phyloP scores from a whole-genome alignment of 345 rosid species.

The Lepidium didymum region DNA sequence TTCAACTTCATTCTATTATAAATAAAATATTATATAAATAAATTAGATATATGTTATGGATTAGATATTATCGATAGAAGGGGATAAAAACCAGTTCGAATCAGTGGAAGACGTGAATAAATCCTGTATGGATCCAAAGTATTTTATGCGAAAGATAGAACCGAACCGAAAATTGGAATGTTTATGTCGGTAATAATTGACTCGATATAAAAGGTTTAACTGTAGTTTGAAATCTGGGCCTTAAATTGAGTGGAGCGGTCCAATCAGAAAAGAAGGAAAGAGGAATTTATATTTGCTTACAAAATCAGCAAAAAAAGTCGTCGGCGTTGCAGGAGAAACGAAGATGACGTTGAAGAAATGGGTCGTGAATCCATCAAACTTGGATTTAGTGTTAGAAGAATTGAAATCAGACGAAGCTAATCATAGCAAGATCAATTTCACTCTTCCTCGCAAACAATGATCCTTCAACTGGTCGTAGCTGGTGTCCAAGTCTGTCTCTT shows the following conservation, averaged over 20 bases:
- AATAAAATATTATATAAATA: too few species aligned
- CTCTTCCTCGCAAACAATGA: constrained; percentile 81
- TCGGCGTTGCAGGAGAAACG: not conserved
- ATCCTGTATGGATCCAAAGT: too few species aligned
- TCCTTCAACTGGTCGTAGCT: constrained; percentile 65
- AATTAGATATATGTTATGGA: too few species aligned
- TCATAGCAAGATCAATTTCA: constrained; percentile 45
- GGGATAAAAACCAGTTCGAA: too few species aligned
- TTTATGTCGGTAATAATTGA: too few species aligned
- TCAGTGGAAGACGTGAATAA: too few species aligned
- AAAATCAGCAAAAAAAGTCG: not conserved
- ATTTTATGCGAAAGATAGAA: too few species aligned
- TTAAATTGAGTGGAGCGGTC: not conserved
- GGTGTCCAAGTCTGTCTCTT: constrained; percentile 68
- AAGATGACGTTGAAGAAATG: constrained; percentile 48
- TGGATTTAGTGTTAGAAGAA: constrained; percentile 43
- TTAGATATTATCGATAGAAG: too few species aligned
- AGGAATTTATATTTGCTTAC: not conserved
- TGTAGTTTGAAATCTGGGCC: too few species aligned
- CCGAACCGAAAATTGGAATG: too few species aligned
- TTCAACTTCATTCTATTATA: too few species aligned
- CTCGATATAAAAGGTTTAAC: too few species aligned
- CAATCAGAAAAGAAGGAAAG: not conserved
- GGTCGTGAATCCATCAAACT: constrained; percentile 51
- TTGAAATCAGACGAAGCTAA: constrained; percentile 47